Base-by-base conservation (phyloP, 257 asterid species). In the Solanum virginianum region DNA sequence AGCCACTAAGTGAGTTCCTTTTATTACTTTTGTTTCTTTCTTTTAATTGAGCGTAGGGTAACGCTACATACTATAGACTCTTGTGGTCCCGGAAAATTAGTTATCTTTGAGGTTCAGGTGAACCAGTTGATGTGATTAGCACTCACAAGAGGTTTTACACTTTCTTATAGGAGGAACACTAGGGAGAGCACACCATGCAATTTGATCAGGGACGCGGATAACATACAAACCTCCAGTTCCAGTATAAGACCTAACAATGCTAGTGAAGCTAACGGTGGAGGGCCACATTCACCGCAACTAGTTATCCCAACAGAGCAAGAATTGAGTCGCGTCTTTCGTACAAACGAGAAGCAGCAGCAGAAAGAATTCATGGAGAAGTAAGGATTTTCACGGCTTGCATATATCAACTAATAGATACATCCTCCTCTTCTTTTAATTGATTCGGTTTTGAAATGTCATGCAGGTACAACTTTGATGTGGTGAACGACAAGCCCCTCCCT, bases 381-480 rank as follows among this genome's bases (percentile, higher is more conserved):
- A 7, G 63, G 32, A 16, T 47, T 62, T 49, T 47, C 80, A 65
- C 54, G 8, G 6, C 80, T 29, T 6, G 1, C 17, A 1, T 15
- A 17, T 55, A 10, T 24, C 41, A 5, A 57, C 24, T 77, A 22
- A 55, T 22, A 53, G 24, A 80, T 59, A 13, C 56, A n/a, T n/a
- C 85, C 20, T 29, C 6, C 20, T 29, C 3, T 83, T 18, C 51
- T 22, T 83, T 43, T 7, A 16, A 53, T 53, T 77, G 63, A 26
- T 12, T 29, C 16, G 16, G 65, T 77, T 77, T 51, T 77, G 22
- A 10, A 26, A 9, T 77, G 65, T 10, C 5, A 16, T 36, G 80
- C 86, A 89, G 91, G 91, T 89, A 89, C 84, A 89, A 89, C 90
- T 89, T 83, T 47, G 91, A 89, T n/a, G 86, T 81, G 3, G 85